These are phyloP conservation scores for Penicillium brasilianum DNA, from an alignment of 2,329 filamentous ascomycete species.

Conservation along the genomic window DNA sequence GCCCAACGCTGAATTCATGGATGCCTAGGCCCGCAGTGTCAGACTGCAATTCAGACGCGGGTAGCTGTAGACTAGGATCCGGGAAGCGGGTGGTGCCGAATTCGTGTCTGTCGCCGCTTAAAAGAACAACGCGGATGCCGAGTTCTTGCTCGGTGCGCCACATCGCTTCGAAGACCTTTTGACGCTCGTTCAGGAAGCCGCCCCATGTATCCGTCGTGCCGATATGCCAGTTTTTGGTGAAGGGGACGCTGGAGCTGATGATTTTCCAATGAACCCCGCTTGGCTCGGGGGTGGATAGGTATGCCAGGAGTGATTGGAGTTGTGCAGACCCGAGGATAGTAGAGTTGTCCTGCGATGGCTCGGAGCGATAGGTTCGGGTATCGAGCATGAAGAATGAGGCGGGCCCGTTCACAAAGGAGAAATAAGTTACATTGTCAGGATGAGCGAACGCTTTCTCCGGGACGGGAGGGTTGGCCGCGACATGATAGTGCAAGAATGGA, in stretches of 20 bases:
- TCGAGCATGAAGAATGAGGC: slow-evolving; percentile 95
- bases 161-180: slow-evolving; percentile 82
- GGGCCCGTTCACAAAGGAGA: slow-evolving; percentile 85
- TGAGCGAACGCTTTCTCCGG: slow-evolving; percentile 54
- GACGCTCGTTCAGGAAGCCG: slow-evolving; percentile 82
- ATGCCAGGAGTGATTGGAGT: slow-evolving; percentile 77
- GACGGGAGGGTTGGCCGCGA: slow-evolving; percentile 77
- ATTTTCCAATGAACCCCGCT: slow-evolving; percentile 90
- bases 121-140: slow-evolving; percentile 77
- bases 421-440: slow-evolving; percentile 75
- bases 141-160: slow-evolving; percentile 77
- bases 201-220: slow-evolving; percentile 92
- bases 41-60: slow-evolving; percentile 24
- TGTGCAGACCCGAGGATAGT: slow-evolving; percentile 87
- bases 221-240: slow-evolving; percentile 96
- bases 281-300: slow-evolving; percentile 73
- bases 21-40: slow-evolving; percentile 51
- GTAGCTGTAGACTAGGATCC: slow-evolving; percentile 43
- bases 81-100: slow-evolving; percentile 85
- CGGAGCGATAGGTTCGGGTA: slow-evolving; percentile 81
- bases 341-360: slow-evolving; percentile 61
- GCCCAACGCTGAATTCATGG: slow-evolving; percentile 90
- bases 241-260: slow-evolving; percentile 85
- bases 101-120: slow-evolving; percentile 95
- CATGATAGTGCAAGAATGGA: slow-evolving; percentile 86